Evolutionary conservation across 495 filamentous ascomycete species (phyloP), one percentile per base, ranked within the genome.

Genomic region (Penicillium dipodomyicola): DNA sequence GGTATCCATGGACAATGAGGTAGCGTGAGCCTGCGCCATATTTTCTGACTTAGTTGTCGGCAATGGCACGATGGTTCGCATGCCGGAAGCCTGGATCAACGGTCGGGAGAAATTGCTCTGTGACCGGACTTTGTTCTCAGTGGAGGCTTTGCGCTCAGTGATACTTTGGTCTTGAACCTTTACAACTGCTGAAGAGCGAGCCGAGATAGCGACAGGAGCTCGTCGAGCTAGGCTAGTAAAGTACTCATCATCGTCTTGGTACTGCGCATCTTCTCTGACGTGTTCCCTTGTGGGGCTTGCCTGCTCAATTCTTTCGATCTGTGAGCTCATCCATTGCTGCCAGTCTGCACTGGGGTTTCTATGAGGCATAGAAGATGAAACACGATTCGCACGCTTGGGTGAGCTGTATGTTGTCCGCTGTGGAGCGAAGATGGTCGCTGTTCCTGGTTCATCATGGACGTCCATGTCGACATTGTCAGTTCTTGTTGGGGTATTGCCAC

Each of bases 191-290:
- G 54, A 25, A 37, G 30, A 30, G n/a, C 56, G 43, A 20, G 32
- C 44, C 1, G 58, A 44, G 12, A 37, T n/a, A n/a, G 40, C 37
- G 15, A 41, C 19, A 23, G 40, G 51, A 11, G 42, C 35, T 54
- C 42, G 54, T 19, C 49, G 62, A 6, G 61, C 35, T 10, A 65
- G 52, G 0, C 47, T 44, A 25, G 52, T 63, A 22, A 71, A 56
- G 10, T 62, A 30, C 23, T 62, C 47, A 30, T 68, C 61, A 9
- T 87, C 82, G 29, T 75, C 78, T 27, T 77, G 65, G 44, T 83
- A 84, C 45, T 88, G 84, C 1, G 86, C 79, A 32, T 71, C 54
- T 68, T 90, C 87, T 14, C 84, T 74, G 49, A 84, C 62, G 65
- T 89, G 87, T 0, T 80, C 74, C 65, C 49, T 77, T 12, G 48